Evolutionary conservation across 148 eudicot genomes (phyloP).

Genomic region (Fallopia convolvulus): DNA sequence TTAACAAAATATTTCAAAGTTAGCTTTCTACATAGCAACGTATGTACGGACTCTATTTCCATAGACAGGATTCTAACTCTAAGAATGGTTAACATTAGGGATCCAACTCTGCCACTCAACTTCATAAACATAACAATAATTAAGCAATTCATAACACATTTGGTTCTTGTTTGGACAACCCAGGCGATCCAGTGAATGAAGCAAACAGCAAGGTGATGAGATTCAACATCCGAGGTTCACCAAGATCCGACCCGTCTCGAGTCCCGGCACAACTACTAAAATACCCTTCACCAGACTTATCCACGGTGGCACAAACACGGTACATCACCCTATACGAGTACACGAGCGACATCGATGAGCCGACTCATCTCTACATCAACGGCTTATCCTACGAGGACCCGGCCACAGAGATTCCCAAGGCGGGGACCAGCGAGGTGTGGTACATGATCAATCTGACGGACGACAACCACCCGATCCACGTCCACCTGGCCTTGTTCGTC

Average conservation of each 20-base stretch:
- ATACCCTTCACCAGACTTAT: constrained; percentile 41
- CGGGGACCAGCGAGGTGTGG: constrained; percentile 72
- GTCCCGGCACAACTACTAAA: constrained; percentile 36
- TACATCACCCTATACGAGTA: constrained; percentile 72
- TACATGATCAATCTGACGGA: constrained; percentile 72
- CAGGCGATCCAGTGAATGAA: constrained; percentile 58
- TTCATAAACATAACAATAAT: too few species aligned
- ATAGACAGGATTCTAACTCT: too few species aligned
- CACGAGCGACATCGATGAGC: constrained; percentile 47
- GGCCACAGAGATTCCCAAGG: constrained; percentile 66
- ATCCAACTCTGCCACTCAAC: too few species aligned
- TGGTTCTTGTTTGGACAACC: too few species aligned
- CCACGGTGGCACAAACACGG: constrained; percentile 34
- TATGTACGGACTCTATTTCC: too few species aligned
- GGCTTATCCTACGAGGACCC: constrained; percentile 55
- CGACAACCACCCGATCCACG: constrained; percentile 82
- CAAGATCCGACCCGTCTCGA: constrained; percentile 20
- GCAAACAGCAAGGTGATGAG: constrained; percentile 69
- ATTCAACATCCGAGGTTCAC: constrained; percentile 34
- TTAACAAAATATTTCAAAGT: too few species aligned
- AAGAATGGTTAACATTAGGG: too few species aligned
- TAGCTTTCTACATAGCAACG: too few species aligned
- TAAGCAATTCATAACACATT: too few species aligned
- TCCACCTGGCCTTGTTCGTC: constrained; percentile 57
- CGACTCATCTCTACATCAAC: constrained; percentile 65